phyloP scores from a whole-genome alignment of 2,329 filamentous ascomycete genomes.

The Sclerotinia spermophila region DNA sequence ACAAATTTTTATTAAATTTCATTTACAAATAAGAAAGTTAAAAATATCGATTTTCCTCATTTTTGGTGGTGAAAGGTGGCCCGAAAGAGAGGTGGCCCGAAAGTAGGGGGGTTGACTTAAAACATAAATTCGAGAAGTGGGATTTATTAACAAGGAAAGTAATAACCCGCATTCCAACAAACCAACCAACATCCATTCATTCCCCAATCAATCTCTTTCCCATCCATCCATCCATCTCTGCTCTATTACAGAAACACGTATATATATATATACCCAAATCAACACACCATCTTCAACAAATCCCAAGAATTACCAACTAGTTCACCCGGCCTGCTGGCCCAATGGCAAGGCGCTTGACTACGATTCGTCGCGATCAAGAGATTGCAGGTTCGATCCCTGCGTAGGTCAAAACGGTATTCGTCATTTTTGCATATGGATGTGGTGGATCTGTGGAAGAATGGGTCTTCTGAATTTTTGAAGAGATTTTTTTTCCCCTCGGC shows the following conservation, averaged over 20 bases:
- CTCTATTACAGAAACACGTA: rapidly evolving
- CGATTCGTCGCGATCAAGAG: slow-evolving; percentile 42
- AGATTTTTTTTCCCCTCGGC: not conserved
- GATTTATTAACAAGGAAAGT: too few species aligned
- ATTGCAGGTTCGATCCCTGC: slow-evolving; percentile 45
- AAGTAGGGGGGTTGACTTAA: too few species aligned
- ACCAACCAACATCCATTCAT: too few species aligned
- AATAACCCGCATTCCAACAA: too few species aligned
- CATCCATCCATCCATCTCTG: too few species aligned
- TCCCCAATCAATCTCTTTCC: not conserved
- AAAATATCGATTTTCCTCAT: too few species aligned
- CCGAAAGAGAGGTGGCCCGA: too few species aligned
- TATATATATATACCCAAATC: not conserved
- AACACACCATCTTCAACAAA: rapidly evolving
- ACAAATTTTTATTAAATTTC: too few species aligned
- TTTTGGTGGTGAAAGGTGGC: too few species aligned
- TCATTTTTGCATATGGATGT: not conserved
- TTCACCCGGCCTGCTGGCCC: slow-evolving; percentile 37
- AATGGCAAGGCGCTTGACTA: slow-evolving; percentile 50
- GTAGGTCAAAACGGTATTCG: slow-evolving; percentile 24
- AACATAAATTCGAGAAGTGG: too few species aligned
- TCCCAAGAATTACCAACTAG: rapidly evolving
- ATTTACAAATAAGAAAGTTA: too few species aligned
- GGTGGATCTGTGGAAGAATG: not conserved
- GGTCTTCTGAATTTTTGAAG: not conserved